Conservation (phyloP, 768 basidiomycete genomes). For the Pleurotus giganteus region DNA sequence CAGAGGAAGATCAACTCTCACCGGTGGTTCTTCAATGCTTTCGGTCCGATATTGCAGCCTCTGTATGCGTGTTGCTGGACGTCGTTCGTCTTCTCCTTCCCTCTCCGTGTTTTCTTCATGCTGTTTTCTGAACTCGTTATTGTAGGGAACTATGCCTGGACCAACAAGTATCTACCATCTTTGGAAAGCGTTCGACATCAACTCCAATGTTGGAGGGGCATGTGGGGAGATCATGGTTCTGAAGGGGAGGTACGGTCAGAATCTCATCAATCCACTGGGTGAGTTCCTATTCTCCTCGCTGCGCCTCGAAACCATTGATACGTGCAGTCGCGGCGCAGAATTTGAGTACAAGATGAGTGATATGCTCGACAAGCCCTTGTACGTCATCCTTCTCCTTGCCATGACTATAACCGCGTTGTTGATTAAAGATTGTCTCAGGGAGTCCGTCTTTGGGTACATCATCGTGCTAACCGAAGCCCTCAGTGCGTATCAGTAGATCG, state of each 20-base stretch:
- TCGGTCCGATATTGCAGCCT: conserved; percentile 77
- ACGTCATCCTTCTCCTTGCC: too few species aligned
- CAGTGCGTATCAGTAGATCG: conserved; percentile 89
- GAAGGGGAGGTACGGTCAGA: conserved; percentile 79
- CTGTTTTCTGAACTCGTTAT: too few species aligned
- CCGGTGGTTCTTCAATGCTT: conserved; percentile 93
- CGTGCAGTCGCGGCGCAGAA: conserved; percentile 79
- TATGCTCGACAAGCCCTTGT: conserved; percentile 88
- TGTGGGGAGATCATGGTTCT: conserved; percentile 96
- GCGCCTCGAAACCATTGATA: not conserved
- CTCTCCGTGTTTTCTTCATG: not conserved
- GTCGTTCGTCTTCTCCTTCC: conserved; percentile 35
- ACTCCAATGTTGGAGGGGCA: conserved; percentile 87
- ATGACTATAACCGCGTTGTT: too few species aligned
- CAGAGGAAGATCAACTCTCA: conserved; percentile 97
- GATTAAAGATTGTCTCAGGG: too few species aligned
- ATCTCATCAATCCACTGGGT: conserved; percentile 76
- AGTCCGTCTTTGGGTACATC: conserved; percentile 91
- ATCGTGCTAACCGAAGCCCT: conserved; percentile 92
- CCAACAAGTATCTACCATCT: conserved; percentile 88
- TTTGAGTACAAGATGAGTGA: conserved; percentile 96
- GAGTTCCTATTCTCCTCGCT: conserved; percentile 6
- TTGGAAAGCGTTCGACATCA: conserved; percentile 94
- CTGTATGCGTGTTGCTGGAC: conserved; percentile 90
- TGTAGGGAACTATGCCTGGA: conserved; percentile 71